These are phyloP conservation scores for Dioscorea zingiberensis DNA, from an alignment of 106 monocot species.

Conservation along the genomic window DNA sequence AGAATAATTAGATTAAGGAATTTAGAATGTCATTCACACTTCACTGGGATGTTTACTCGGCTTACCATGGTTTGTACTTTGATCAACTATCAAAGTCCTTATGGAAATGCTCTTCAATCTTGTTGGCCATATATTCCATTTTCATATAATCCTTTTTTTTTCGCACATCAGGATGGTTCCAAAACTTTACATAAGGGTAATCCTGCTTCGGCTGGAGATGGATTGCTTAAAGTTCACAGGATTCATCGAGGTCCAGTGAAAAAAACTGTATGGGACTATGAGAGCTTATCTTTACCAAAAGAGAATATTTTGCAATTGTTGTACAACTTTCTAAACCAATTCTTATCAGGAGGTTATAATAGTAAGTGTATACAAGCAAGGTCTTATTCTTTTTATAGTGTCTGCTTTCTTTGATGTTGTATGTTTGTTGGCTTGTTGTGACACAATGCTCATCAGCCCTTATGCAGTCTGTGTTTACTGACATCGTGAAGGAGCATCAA, in stretches of 20 bases:
- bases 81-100: background rate
- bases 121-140: background rate
- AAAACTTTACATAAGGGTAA: slow-evolving; percentile 67
- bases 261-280: slow-evolving; percentile 74
- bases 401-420: background rate
- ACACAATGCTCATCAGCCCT: slow-evolving; percentile 49
- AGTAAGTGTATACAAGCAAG: slow-evolving; percentile 25
- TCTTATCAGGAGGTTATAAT: slow-evolving; percentile 84
- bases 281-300: slow-evolving; percentile 29
- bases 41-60: slow-evolving; percentile 75
- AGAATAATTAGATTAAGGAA: slow-evolving; percentile 38
- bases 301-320: slow-evolving; percentile 44
- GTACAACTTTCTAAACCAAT: slow-evolving; percentile 57
- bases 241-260: slow-evolving; percentile 72
- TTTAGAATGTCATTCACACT: slow-evolving; percentile 39
- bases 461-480: slow-evolving; percentile 76
- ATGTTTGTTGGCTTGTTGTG: slow-evolving; percentile 11
- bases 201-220: slow-evolving; percentile 44
- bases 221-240: slow-evolving; percentile 46
- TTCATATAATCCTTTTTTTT: slow-evolving; percentile 1
- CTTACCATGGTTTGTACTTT: slow-evolving; percentile 46
- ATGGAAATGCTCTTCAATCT: slow-evolving; percentile 1
- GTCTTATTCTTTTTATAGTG: background rate
- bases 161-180: slow-evolving; percentile 68
- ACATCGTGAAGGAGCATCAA: slow-evolving; percentile 68